phyloP scores from a whole-genome alignment of 2,329 filamentous ascomycete genomes.

The Apiospora malaysiana region DNA sequence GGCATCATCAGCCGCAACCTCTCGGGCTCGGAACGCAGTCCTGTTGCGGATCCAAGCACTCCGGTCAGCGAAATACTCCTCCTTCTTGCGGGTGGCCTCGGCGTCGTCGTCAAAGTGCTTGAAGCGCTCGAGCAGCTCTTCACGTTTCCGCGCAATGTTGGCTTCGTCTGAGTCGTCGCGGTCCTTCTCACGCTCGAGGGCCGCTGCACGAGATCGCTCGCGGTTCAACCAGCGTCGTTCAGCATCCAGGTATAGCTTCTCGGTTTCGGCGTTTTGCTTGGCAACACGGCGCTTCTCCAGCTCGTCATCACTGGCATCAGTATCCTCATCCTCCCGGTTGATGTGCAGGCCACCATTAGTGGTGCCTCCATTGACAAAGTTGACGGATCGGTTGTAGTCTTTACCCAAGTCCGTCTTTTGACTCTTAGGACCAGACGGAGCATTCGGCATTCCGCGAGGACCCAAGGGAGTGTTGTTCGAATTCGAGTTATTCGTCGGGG shows the following conservation, averaged over 20 bases:
- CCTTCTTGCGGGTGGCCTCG: conserved; percentile 74
- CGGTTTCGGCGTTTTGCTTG: conserved; percentile 76
- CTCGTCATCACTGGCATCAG: conserved; percentile 86
- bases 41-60: conserved; percentile 86
- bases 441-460: conserved; percentile 73
- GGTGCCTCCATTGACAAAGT: conserved; percentile 81
- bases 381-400: conserved; percentile 64
- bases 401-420: conserved; percentile 56
- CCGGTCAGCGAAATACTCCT: conserved; percentile 87
- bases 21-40: conserved; percentile 72
- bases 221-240: conserved; percentile 91
- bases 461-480: conserved; percentile 79
- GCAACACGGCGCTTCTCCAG: conserved; percentile 74
- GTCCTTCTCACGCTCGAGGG: conserved; percentile 82
- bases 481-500: conserved; percentile 49
- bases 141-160: conserved; percentile 66
- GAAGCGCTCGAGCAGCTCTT: conserved; percentile 74
- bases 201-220: conserved; percentile 82
- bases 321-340: conserved; percentile 81
- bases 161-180: conserved; percentile 78
- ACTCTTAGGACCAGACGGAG: conserved; percentile 69
- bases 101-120: conserved; percentile 87
- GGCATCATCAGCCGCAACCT: conserved; percentile 78
- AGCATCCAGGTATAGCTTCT: conserved; percentile 82
- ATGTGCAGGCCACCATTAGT: conserved; percentile 63